Evolutionary conservation across 139 green algal genomes (phyloP), one percentile per base, ranked within the genome.

Genomic region (Nannochloris sp.): DNA sequence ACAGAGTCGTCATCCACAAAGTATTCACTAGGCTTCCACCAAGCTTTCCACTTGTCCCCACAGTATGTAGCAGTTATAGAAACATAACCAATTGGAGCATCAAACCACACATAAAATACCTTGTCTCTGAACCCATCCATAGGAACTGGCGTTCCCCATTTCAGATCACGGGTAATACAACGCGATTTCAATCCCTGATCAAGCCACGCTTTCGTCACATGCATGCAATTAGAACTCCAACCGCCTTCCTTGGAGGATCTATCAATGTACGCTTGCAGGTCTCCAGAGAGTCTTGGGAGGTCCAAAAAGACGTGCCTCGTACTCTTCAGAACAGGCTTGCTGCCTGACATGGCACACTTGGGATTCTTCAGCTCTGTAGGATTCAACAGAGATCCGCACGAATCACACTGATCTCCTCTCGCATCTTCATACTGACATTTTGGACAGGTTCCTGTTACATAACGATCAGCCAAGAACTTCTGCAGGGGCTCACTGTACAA

Each of bases 41-140:
- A 97, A 28, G 68, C 62, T 76, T 87, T 61, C 90, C 90, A 97
- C 56, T 90, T 69, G 16, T 75, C 59, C 17, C 84, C 89, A 48
- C 60, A 71, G 77, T 96, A 95, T 68, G 82, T 84, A 62, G 91
- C 92, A 3, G 92, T 98, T 83, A 98, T 98, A 68, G 79, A 91
- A 71, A 98, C 89, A 83, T 98, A 98, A 48, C 92, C 92, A 17
- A 98, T 95, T 53, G 92, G 92, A 5, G 92, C 92, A 58, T 98
- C 92, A 79, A 97, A 98, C 92, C 92, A 98, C 16, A 98, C 92
- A 67, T 98, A 98, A 67, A 98, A 97, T 6, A 92, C 79, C 82
- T 96, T 96, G 71, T 95, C 79, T 63, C 87, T 66, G 68, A 82
- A 96, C 29, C 89, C 91, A 8, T 85, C 67, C 49, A 85, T 72